Evolutionary conservation across 257 asterid genomes (phyloP), one percentile per base, ranked within the genome.

Genomic region (Vinca minor): DNA sequence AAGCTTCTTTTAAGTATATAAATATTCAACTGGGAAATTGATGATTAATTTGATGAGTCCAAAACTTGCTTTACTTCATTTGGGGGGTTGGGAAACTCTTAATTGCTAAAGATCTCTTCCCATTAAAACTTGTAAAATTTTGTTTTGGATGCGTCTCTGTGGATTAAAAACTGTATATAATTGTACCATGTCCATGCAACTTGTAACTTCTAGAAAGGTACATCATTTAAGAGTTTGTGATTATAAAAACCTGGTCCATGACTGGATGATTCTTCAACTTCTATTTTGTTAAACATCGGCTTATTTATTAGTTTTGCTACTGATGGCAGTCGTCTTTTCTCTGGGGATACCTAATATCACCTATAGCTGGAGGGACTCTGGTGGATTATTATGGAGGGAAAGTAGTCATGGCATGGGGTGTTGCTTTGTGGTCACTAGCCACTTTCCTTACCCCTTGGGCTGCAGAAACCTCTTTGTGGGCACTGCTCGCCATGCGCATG

Each of bases 331-430:
- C 98, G 67, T 92, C 97, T 71, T 92, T 89, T 80, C 95, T 92
- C 74, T 92, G 98, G 98, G 98, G 98, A 71, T 92, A 92, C 79
- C 82, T 93, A 73, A 80, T 93, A 79, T 93, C 98, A 46, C 98
- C 97, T 71, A 84, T 93, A 76, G 97, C 96, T 42, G 97, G 97
- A 67, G 98, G 97, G 60, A 78, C 94, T 49, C 78, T 93, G 71
- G 98, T 87, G 70, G 98, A 93, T 64, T 74, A 59, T 79, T 65
- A 84, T 63, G 98, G 97, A 68, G 97, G 98, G 65, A 93, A 89
- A 79, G 87, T 89, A 71, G 95, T 93, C 76, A 87, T 93, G 97
- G 89, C 89, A 39, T 92, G 95, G 96, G 98, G 97, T 48, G 98
- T 93, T 70, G 85, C 85, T 77, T 78, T 93, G 73, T 93, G 98